phyloP scores from a whole-genome alignment of 2,329 filamentous ascomycete genomes.

The Fusarium sp. region DNA sequence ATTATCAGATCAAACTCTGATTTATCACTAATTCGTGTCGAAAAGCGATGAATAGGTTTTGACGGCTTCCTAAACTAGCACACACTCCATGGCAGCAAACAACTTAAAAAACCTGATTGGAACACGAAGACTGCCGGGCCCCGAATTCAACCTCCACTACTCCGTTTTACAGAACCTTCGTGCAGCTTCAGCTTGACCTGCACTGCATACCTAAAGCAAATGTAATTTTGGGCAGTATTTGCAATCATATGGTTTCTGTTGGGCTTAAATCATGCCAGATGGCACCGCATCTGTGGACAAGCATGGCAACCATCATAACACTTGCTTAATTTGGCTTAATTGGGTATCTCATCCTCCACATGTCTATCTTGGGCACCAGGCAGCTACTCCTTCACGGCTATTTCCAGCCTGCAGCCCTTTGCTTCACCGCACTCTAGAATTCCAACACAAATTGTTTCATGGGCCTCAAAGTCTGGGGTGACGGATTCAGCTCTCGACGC shows the following conservation, averaged over 20 bases:
- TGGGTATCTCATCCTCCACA: conserved; percentile 46
- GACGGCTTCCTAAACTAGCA: conserved; percentile 23
- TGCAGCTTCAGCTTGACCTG: conserved; percentile 39
- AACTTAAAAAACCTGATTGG: conserved; percentile 43
- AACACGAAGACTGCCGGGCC: conserved; percentile 38
- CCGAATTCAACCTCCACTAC: conserved; percentile 42
- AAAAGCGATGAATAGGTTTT: conserved; percentile 1
- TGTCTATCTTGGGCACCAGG: conserved; percentile 39
- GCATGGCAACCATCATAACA: conserved; percentile 43
- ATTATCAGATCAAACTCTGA: conserved; percentile 11
- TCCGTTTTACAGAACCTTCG: conserved; percentile 13
- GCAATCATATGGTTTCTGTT: conserved; percentile 40
- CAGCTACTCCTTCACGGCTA: conserved; percentile 35
- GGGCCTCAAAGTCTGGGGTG: conserved; percentile 26
- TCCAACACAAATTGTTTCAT: conserved; percentile 30
- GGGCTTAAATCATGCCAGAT: conserved; percentile 57
- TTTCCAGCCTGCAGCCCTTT: conserved; percentile 30
- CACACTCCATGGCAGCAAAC: conserved; percentile 34
- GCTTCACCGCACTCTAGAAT: conserved; percentile 38
- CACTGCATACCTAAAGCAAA: conserved; percentile 39
- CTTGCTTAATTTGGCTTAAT: conserved; percentile 40
- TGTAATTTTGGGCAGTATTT: conserved; percentile 39
- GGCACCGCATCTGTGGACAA: conserved; percentile 60
- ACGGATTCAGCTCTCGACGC: conserved; percentile 15
- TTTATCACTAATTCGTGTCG: not conserved